Base-by-base conservation (phyloP, 2,329 filamentous ascomycete genomes). In the Paraconiothyrium sp. region DNA sequence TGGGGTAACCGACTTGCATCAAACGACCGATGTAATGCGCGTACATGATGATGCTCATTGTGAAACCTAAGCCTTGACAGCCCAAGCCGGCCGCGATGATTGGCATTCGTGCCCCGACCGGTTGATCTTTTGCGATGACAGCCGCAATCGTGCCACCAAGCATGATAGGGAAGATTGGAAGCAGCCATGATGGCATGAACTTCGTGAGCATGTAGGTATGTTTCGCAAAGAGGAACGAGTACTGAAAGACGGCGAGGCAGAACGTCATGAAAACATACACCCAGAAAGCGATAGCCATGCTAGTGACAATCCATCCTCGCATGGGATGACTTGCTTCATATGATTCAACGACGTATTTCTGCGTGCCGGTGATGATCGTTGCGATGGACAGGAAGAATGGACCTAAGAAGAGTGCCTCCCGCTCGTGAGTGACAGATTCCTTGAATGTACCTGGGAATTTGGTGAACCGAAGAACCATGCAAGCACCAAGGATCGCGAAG, bases 101-200 rank as follows among this genome's bases (percentile, higher is more conserved):
- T 2, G 88, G 84, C 24, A 91, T 76, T 1, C 87, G 84, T 0
- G 83, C 74, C 8, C 81, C 75, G 0, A 84, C 77, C 0, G 88
- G 86, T 64, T 92, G 90, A 0, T 84, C 84, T 5, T 83, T 81
- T 8, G 86, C 84, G 54, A 92, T 89, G 61, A 90, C 85, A 1
- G 87, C 86, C 1, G 90, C 89, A 48, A 92, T 87, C 2, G 90
- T 92, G 2, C 90, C 90, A 0, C 85, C 85, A 9, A 92, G 82
- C 90, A 92, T 92, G 74, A 91, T 82, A 16, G 90, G 90, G 75
- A 92, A 92, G 69, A 92, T 89, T 46, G 90, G 90, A 7, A 93
- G 79, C 59, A 92, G 86, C 90, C 90, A 92, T 0, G 89, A 88
- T 0, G 90, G 90, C 83, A 90, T 91, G 86, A 92, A 91, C 43